These are phyloP conservation scores for Cytospora schulzeri DNA, from an alignment of 2,329 filamentous ascomycete species.

Conservation along the genomic window DNA sequence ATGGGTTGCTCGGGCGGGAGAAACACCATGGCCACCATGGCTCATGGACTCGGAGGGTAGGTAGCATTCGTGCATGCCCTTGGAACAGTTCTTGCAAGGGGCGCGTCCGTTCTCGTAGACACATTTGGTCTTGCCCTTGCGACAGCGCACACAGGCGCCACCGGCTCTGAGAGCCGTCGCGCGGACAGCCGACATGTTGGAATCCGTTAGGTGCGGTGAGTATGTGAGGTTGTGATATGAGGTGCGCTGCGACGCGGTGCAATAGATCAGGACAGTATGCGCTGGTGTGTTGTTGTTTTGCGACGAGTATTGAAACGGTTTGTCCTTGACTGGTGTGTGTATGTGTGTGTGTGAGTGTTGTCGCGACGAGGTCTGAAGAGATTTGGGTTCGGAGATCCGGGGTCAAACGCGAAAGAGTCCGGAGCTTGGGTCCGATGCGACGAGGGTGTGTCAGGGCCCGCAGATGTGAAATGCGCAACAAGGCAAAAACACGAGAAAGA, in stretches of 20 bases:
- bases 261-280: background rate
- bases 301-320: background rate
- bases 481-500: constrained; percentile 4
- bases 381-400: constrained; percentile 27
- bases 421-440: constrained; percentile 22
- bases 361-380: constrained; percentile 7
- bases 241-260: background rate
- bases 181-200: constrained; percentile 53
- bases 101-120: constrained; percentile 64
- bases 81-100: constrained; percentile 66
- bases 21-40: constrained; percentile 59
- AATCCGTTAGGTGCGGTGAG: background rate
- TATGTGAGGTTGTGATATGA: background rate
- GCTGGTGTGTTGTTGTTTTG: background rate
- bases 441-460: constrained; percentile 8
- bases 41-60: constrained; percentile 62
- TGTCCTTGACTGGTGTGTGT: background rate
- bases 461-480: constrained; percentile 17
- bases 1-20: constrained; percentile 55
- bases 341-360: background rate
- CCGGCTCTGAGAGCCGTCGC: constrained; percentile 62
- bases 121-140: constrained; percentile 66
- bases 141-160: constrained; percentile 63
- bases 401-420: constrained; percentile 21
- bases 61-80: constrained; percentile 66